Evolutionary conservation across 2,329 filamentous ascomycete species (phyloP), one percentile per base, ranked within the genome.

Genomic region (Trichoderma endophyticum): DNA sequence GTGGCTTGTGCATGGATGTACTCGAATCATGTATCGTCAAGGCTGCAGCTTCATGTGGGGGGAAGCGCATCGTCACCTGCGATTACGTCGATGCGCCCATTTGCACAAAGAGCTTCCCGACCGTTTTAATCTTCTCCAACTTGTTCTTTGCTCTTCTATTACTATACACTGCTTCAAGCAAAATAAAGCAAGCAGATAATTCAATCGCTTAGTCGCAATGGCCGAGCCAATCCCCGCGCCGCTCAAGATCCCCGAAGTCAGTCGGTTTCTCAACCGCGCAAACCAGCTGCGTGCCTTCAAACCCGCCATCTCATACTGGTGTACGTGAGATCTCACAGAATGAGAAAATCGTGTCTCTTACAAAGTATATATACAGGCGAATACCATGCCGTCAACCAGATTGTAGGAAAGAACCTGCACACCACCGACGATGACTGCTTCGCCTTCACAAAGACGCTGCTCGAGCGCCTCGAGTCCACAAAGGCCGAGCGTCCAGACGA

Each of bases 291-390:
- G 95, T 80, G 88, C 88, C 72, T 89, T 91, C 78, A 96, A 95
- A 82, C 96, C 96, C 9, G 93, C 96, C 73, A 88, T 98, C 76
- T 88, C 95, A 74, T 99, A 98, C 82, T 98, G 95, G 94, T 96
- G 95, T 97, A 87, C 79, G 92, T 87, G 26, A 1, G 3, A n/a
- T n/a, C 26, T 5, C 26, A 28, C 36, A 63, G 34, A 69, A 43
- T 15, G 39, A 14, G 6, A 6, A 12, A 34, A 6, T 11, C 5
- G 12, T 36, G 1, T 28, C 4, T 43, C 24, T 43, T 18, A 68
- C 54, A 15, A 26, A 60, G 6, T 7, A 18, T n/a, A 21, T 3
- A 28, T 12, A 9, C 34, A 96, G 93, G 93, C 81, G 92, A 97
- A 79, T 97, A 96, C 82, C 96, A 93, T 86, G 93, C 96, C 30